Conservation (phyloP, 257 asterid species). For the Echium plantagineum region DNA sequence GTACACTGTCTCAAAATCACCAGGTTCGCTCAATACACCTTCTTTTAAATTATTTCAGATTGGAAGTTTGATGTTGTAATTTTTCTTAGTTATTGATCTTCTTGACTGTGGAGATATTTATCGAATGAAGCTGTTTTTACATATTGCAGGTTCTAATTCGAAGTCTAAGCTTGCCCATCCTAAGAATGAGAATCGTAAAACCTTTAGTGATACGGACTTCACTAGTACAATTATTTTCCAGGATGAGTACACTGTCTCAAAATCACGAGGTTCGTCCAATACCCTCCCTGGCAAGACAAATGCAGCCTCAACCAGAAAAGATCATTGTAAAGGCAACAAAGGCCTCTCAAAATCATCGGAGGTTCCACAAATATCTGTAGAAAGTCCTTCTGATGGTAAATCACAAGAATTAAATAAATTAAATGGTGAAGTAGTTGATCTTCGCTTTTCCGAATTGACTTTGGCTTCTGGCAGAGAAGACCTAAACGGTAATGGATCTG, state of each 20-base stretch:
- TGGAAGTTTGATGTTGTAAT: not conserved
- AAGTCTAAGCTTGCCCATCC: conserved; percentile 21
- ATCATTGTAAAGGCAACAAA: conserved; percentile 12
- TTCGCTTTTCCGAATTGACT: no score
- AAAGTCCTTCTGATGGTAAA: conserved; percentile 21
- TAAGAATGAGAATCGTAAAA: conserved; percentile 17
- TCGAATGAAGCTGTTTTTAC: no score
- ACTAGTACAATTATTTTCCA: conserved; percentile 47
- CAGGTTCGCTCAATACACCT: conserved; percentile 14
- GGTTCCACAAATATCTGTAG: conserved; percentile 24
- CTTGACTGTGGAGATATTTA: no score
- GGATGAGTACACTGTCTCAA: conserved; percentile 62
- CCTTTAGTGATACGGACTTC: conserved; percentile 42
- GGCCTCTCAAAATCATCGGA: conserved; percentile 15
- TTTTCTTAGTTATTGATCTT: not conserved
- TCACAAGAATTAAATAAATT: conserved; percentile 14
- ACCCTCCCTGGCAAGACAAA: conserved; percentile 17
- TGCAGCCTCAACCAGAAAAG: conserved; percentile 26
- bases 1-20: conserved; percentile 44
- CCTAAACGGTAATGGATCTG: no score
- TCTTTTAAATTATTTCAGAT: not conserved
- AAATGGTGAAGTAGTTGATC: no score
- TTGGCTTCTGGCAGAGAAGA: no score
- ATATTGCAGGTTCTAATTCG: no score
- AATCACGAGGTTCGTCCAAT: conserved; percentile 18